Percentiles rank a stretch among this genome's conserved stretches.
Evolutionary conservation across 805 yeast species (phyloP).

Genomic region (Candida nanaspora): DNA sequence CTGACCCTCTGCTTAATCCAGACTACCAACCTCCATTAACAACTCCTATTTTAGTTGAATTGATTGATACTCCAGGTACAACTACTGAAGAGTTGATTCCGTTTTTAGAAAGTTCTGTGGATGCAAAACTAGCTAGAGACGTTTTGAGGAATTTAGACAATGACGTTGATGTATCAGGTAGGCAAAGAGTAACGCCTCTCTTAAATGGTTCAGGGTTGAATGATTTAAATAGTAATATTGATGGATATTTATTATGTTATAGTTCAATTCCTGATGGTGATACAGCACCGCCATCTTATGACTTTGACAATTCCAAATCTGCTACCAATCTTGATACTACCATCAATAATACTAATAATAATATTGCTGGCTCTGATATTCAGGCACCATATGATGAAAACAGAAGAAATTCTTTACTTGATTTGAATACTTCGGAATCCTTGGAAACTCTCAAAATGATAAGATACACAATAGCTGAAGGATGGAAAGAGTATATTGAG

Average conservation of each 20-base stretch:
- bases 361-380: too few species aligned
- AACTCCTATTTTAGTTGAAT: slow-evolving; percentile 57
- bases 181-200: slow-evolving; percentile 49
- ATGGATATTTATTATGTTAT: slow-evolving; percentile 66
- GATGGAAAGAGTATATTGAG: slow-evolving; percentile 61
- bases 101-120: slow-evolving; percentile 64
- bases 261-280: slow-evolving; percentile 52
- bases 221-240: slow-evolving; percentile 67
- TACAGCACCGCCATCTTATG: slow-evolving; percentile 49
- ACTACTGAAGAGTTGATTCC: slow-evolving; percentile 64
- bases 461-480: slow-evolving; percentile 54
- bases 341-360: too few species aligned
- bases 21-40: slow-evolving; percentile 40
- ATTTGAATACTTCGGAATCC: background rate
- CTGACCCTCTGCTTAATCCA: slow-evolving; percentile 1
- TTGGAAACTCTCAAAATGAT: slow-evolving; percentile 27
- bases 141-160: slow-evolving; percentile 54
- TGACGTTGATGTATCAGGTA: slow-evolving; percentile 20
- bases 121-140: slow-evolving; percentile 52
- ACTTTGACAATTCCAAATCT: slow-evolving; percentile 11
- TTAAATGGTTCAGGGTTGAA: slow-evolving; percentile 75
- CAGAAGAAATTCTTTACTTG: background rate
- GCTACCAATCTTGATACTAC: too few species aligned
- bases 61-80: slow-evolving; percentile 71
- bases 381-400: too few species aligned